Base-by-base conservation (phyloP, 108 stramenopile genomes). In the Nitzschia sp. region DNA sequence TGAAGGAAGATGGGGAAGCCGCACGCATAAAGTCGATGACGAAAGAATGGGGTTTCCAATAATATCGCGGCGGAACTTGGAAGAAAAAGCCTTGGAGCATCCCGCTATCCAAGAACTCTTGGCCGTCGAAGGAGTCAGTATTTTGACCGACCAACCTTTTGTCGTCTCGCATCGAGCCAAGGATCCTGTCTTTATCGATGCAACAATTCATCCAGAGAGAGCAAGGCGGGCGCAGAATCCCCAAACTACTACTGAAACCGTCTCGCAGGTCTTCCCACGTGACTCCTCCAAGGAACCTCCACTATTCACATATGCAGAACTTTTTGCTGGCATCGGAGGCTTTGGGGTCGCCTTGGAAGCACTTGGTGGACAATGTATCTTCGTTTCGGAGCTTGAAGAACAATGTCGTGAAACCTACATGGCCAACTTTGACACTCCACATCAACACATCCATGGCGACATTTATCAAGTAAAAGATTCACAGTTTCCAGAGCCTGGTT, bases 311-410 rank as follows among this genome's bases (percentile, higher is more conserved):
- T 93, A 87, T 60, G 78, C 71, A 11, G 92, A 93, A 77, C 45
- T 91, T 50, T 91, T 91, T 78, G 52, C 53, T 17, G 66, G 92
- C 16, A 84, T 93, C 45, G 92, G 92, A 53, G 92, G 92, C 1
- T 93, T 93, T 66, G 89, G 89, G 6, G 81, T 93, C 34, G 92
- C 88, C 0, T 71, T 93, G 58, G 82, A 90, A 59, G 78, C 80
- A 8, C 78, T 93, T 13, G 92, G 92, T 44, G 92, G 92, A 26
- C 53, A 63, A 59, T 90, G 89, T 62, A 60, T 91, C 0, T 91
- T 93, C 54, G 73, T 70, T n/a, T 87, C 85, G 8, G 92, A 93
- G 50, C 59, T 90, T 11, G 82, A 87, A 13, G 73, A 74, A 33
- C 33, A 72, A 31, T 83, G 85, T 53, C 77, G 84, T 17, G 69